phyloP scores from a whole-genome alignment of 768 basidiomycete genomes.

The Leccinum longicurvipes region DNA sequence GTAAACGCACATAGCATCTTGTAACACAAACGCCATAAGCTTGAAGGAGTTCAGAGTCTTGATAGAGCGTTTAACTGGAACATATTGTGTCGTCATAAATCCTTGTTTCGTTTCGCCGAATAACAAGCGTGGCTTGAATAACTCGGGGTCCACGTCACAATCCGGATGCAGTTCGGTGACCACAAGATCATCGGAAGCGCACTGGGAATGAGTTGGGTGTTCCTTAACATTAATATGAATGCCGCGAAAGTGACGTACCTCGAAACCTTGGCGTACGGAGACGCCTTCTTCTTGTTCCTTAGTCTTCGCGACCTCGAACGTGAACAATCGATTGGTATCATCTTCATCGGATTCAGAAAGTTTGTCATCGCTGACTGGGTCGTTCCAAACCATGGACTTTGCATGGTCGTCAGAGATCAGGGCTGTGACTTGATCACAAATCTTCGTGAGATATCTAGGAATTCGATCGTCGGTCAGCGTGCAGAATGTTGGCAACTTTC shows the following conservation, averaged over 20 bases:
- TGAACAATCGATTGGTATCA: conserved; percentile 49
- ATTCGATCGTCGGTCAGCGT: background rate
- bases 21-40: conserved; percentile 14
- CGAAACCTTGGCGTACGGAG: conserved; percentile 42
- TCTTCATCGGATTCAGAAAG: conserved; percentile 33
- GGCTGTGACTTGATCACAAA: conserved; percentile 51
- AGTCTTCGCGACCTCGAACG: conserved; percentile 54
- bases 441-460: conserved; percentile 54
- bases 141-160: conserved; percentile 14
- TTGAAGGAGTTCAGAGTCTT: conserved; percentile 5
- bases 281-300: conserved; percentile 56
- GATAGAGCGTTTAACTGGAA: conserved; percentile 16
- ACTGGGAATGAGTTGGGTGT: background rate
- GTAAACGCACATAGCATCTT: conserved; percentile 24
- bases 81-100: conserved; percentile 33
- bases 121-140: conserved; percentile 33
- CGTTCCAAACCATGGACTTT: conserved; percentile 42
- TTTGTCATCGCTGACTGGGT: conserved; percentile 27
- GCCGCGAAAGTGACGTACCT: conserved; percentile 26
- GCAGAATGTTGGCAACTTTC: background rate
- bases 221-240: background rate
- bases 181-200: conserved; percentile 18
- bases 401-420: conserved; percentile 48
- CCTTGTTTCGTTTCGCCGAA: conserved; percentile 43
- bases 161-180: conserved; percentile 19